These are phyloP conservation scores for Cystobasidium onofrii DNA, from an alignment of 768 basidiomycete species.

Conservation along the genomic window DNA sequence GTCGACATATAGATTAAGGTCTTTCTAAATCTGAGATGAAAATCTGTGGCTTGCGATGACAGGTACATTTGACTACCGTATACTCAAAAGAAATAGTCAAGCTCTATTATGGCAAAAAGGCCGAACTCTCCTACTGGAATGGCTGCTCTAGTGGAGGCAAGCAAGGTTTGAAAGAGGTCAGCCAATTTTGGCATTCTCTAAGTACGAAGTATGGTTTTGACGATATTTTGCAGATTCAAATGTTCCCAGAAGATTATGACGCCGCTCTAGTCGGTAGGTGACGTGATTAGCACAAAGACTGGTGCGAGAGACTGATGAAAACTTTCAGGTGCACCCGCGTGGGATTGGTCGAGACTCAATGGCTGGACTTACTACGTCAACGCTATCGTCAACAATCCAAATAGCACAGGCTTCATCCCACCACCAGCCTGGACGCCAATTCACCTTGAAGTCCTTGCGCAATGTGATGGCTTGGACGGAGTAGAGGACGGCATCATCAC, in stretches of 20 bases:
- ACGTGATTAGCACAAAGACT: not conserved
- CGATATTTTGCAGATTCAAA: slow-evolving; percentile 10
- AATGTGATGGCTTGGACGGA: slow-evolving; percentile 40
- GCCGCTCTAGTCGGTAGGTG: slow-evolving; percentile 35
- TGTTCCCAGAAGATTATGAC: slow-evolving; percentile 35
- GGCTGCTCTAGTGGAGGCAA: slow-evolving; percentile 41
- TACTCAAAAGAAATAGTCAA: slow-evolving; percentile 37
- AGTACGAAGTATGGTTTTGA: not conserved
- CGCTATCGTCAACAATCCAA: slow-evolving; percentile 31
- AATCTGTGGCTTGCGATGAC: not conserved
- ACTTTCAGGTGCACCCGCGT: slow-evolving; percentile 12
- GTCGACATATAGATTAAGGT: not conserved
- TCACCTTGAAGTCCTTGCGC: slow-evolving; percentile 17
- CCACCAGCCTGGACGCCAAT: not conserved
- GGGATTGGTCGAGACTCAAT: slow-evolving; percentile 32
- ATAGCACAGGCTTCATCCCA: slow-evolving; percentile 27
- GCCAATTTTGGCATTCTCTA: not conserved
- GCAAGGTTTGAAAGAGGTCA: slow-evolving; percentile 34
- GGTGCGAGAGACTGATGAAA: not conserved
- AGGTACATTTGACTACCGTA: slow-evolving; percentile 37
- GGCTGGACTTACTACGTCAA: slow-evolving; percentile 34
- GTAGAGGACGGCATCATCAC: slow-evolving; percentile 45
- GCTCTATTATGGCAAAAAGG: slow-evolving; percentile 35
- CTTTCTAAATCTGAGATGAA: too few relatives aligned
- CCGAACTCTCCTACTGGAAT: slow-evolving; percentile 35